Evolutionary conservation across 2,329 filamentous ascomycete species (phyloP).

Genomic region (Cladosporium halotolerans): DNA sequence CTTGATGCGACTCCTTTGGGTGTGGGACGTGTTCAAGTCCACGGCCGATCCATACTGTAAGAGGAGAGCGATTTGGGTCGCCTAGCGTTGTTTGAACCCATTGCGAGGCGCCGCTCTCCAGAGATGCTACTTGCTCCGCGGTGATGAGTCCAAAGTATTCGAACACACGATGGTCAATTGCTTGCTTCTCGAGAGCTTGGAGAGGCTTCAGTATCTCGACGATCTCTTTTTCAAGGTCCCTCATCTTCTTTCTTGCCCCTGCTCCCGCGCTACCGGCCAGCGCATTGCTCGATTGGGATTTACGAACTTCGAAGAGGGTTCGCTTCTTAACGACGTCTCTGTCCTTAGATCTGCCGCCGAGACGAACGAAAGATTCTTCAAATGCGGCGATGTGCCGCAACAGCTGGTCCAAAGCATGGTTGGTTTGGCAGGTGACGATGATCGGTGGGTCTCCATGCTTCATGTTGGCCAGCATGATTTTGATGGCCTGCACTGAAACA

Average conservation of each 20-base stretch:
- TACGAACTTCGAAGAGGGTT: slow-evolving; percentile 59
- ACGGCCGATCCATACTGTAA: slow-evolving; percentile 55
- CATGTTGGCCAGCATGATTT: slow-evolving; percentile 57
- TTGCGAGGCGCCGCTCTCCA: slow-evolving; percentile 44
- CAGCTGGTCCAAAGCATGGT: slow-evolving; percentile 83
- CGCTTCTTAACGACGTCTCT: slow-evolving; percentile 55
- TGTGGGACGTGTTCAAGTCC: slow-evolving; percentile 42
- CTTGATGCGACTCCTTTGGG: slow-evolving; percentile 38
- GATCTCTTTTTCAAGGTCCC: slow-evolving; percentile 38
- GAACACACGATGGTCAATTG: slow-evolving; percentile 51
- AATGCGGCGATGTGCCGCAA: slow-evolving; percentile 58
- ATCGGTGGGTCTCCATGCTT: slow-evolving; percentile 57
- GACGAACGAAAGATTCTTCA: slow-evolving; percentile 56
- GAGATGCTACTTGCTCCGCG: slow-evolving; percentile 55
- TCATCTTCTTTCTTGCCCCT: slow-evolving; percentile 38
- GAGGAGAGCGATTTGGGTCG: slow-evolving; percentile 21
- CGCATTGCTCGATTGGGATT: slow-evolving; percentile 25
- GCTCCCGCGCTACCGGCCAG: slow-evolving; percentile 37
- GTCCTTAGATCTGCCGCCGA: slow-evolving; percentile 66
- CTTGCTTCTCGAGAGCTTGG: slow-evolving; percentile 33
- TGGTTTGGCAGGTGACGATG: slow-evolving; percentile 78
- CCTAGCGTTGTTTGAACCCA: slow-evolving; percentile 28
- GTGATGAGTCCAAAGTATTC: slow-evolving; percentile 49
- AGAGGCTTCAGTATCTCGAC: slow-evolving; percentile 40
- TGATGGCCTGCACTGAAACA: slow-evolving; percentile 67